Evolutionary conservation across 2,329 filamentous ascomycete genomes (phyloP), one percentile per base, ranked within the genome.

Genomic region (Penicillium aurantiogriseum): DNA sequence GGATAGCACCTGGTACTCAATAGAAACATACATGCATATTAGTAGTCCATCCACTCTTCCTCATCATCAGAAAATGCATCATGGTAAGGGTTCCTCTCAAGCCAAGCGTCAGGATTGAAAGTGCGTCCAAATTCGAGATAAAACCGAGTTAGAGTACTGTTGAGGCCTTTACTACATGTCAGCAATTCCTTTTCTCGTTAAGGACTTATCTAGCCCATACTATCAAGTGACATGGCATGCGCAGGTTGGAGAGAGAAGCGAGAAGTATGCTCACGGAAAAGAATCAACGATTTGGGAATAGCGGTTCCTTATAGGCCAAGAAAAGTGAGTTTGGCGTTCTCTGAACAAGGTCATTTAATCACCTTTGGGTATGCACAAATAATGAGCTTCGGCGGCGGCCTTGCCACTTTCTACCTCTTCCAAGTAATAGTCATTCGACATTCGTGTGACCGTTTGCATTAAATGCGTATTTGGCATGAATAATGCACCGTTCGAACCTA

Each of bases 51-150:
- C 45, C 45, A 48, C 21, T 48, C 31, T 17, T 47, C 31, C 21
- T 47, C 19, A 5, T 47, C 15, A 23, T 48, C 45, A 25, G 9
- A 23, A 35, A 48, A 48, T 21, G 45, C 45, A 6, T 25, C 31
- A 36, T 48, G 5, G 15, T 48, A 48, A 15, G 31, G 15, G 9
- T 48, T 48, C 31, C 15, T 35, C 10, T 35, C 29, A 5, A 48
- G 45, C 31, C 45, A 48, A n/a, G 45, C 31, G 11, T 48, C 45
- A n/a, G 45, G 45, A 48, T 48, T 48, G 15, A 48, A 48, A 11
- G 15, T 23, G 5, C 31, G 45, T 5, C 45, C 45, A 48, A 35
- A 48, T 11, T 36, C 21, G 9, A 48, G 31, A n/a, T 48, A 48
- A 36, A 35, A 47, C 3, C 23, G 31, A 35, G 19, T 47, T 6